Evolutionary conservation across 2,329 filamentous ascomycete species (phyloP), one percentile per base, ranked within the genome.

Genomic region (Aphanocladium album): DNA sequence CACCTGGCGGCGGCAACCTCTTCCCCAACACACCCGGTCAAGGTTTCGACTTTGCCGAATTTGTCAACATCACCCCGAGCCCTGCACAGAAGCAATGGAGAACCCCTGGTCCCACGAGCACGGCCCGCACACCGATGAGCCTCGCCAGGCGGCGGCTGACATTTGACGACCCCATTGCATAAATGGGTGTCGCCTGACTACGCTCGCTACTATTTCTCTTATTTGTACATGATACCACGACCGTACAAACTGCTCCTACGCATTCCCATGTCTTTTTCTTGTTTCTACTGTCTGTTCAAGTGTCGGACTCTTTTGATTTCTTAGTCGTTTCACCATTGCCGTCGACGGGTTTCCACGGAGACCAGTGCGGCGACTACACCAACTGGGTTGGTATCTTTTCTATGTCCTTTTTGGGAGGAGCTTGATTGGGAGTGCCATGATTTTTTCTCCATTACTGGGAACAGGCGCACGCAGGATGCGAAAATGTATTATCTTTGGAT

Each of bases 11-110:
- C 45, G 83, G 84, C 63, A 89, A 86, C 68, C 74, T 88, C 51
- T 85, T 87, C 68, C 85, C 89, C 56, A 87, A 85, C 64, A 98
- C 93, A 1, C 93, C 93, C 0, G 88, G 88, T 17, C 89, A 93
- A 70, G 77, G 74, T 52, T 96, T 98, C 74, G 96, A 98, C 77
- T 96, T 98, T 76, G 86, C 92, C 57, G 95, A 99, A 72, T 99
- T 96, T 75, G 89, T 98, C 71, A 97, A 98, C 76, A 93, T 98
- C 72, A 96, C 95, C 7, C 95, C 95, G 0, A 96, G 91, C 70
- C 95, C 95, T 21, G 95, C 91, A 27, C 95, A 97, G 77, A 91
- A 87, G 67, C 83, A 87, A 11, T 97, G 92, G 90, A 91, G 89
- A 72, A 96, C 92, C 0, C 92, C 91, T 12, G 74, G 85, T 12